These are phyloP conservation scores for Cephaloascus fragrans DNA, from an alignment of 805 yeast genomes.

Conservation along the genomic window DNA sequence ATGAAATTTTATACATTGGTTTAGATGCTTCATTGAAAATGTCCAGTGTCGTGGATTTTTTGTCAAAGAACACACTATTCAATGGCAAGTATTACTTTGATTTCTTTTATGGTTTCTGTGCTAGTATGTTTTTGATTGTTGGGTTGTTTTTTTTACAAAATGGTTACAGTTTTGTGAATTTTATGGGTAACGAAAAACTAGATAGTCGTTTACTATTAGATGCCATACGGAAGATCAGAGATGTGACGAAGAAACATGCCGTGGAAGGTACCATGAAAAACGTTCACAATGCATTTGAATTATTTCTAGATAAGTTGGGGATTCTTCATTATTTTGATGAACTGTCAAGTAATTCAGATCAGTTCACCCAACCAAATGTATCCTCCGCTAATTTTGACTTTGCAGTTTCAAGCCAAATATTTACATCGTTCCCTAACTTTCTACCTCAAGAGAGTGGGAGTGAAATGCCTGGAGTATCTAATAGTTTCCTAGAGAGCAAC, in stretches of 20 bases:
- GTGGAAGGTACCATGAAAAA: constrained; percentile 33
- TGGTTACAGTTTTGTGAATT: not conserved
- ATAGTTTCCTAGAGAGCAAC: no score
- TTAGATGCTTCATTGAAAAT: constrained; percentile 27
- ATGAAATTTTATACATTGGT: constrained; percentile 25
- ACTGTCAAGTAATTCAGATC: constrained; percentile 4
- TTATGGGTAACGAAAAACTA: constrained; percentile 3
- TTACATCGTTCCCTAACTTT: no score
- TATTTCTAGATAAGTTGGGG: constrained; percentile 30
- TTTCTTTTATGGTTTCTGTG: constrained; percentile 32
- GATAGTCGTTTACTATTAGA: constrained; percentile 10
- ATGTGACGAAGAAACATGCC: constrained; percentile 11
- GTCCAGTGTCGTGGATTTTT: constrained; percentile 23
- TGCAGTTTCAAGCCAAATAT: no score
- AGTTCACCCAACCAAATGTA: no score
- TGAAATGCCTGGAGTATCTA: no score
- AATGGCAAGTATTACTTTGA: constrained; percentile 37
- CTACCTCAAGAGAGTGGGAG: no score
- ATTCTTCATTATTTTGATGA: constrained; percentile 16
- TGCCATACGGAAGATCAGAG: constrained; percentile 10
- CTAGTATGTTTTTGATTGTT: constrained; percentile 28
- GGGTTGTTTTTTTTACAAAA: constrained; percentile 21
- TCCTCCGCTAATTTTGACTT: no score
- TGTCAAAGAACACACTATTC: constrained; percentile 24
- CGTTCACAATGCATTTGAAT: constrained; percentile 30